Conservation (phyloP, 2,329 filamentous ascomycete genomes). For the Aspergillus fructus region DNA sequence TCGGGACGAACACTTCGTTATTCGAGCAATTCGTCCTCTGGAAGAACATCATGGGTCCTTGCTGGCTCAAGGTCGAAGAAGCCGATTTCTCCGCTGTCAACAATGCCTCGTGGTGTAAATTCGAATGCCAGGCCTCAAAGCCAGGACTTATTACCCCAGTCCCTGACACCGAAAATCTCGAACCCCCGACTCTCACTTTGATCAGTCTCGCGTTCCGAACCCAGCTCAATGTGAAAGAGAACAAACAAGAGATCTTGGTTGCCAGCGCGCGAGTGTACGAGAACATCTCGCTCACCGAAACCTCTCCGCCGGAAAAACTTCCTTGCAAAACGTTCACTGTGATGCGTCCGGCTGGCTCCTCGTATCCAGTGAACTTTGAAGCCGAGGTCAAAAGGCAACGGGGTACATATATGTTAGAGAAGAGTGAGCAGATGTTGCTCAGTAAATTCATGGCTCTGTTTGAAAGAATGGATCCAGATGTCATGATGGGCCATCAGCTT, state of each 20-base stretch:
- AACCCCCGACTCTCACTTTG: conserved; percentile 84
- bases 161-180: conserved; percentile 75
- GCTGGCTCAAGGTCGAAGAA: conserved; percentile 89
- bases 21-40: conserved; percentile 98
- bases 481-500: conserved; percentile 90
- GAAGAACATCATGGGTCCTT: conserved; percentile 99
- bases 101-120: conserved; percentile 95
- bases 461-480: conserved; percentile 85
- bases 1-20: conserved; percentile 86
- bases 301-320: conserved; percentile 82
- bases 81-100: conserved; percentile 81
- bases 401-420: conserved; percentile 76
- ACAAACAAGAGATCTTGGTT: conserved; percentile 93
- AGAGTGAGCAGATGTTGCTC: conserved; percentile 79
- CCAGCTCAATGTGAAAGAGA: conserved; percentile 82
- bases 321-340: conserved; percentile 89
- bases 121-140: conserved; percentile 79
- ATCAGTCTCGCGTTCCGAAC: conserved; percentile 93
- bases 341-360: conserved; percentile 73
- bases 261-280: conserved; percentile 92
- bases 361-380: conserved; percentile 87
- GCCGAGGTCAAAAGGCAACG: conserved; percentile 70
- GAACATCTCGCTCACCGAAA: conserved; percentile 81
- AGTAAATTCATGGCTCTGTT: conserved; percentile 87
- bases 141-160: conserved; percentile 73